Evolutionary conservation across 257 asterid species (phyloP), one percentile per base, ranked within the genome.

Genomic region (Solanum boliviense): DNA sequence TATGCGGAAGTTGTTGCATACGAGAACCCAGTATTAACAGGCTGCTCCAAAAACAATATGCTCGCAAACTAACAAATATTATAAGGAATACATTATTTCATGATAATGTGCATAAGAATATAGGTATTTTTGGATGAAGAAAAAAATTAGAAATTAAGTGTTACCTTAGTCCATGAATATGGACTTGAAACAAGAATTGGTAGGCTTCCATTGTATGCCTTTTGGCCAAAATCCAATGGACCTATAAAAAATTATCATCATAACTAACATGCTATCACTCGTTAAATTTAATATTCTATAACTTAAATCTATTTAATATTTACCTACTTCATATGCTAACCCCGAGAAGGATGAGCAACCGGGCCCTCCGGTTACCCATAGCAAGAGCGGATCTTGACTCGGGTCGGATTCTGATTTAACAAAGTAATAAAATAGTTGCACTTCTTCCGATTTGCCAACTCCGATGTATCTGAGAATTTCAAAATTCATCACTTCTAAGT

Each of bases 151-250:
- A 72, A 32, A 3, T 13, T 29, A 0, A 6, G 58, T 9, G 7
- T 38, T 9, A 95, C 98, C 94, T 94, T 94, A 7, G 98, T 94
- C 97, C 95, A 95, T 10, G 97, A 92, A 87, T 94, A 85, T 31
- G 92, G 94, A 36, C 86, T 93, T 75, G 89, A 36, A 29, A 35
- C 16, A 44, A 95, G 84, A 38, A 85, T 25, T 31, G 98, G 96
- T 4, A 92, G 71, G 88, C 90, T 90, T 72, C 93, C 94, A 89
- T 95, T 87, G 73, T 87, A 91, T 39, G 87, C 46, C 5, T 25
- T 74, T 31, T 84, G 10, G 81, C 90, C 93, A 88, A 93, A 93
- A 1, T 5, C 58, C 25, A 93, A n/a, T 34, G 97, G 97, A 84
- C 98, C 98, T 94, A 58, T 48, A 83, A 48, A 48, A 5, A 13